These are phyloP conservation scores for Haplosporangium sp. DNA, from an alignment of 371 early-diverging fungal genomes.

Conservation along the genomic window DNA sequence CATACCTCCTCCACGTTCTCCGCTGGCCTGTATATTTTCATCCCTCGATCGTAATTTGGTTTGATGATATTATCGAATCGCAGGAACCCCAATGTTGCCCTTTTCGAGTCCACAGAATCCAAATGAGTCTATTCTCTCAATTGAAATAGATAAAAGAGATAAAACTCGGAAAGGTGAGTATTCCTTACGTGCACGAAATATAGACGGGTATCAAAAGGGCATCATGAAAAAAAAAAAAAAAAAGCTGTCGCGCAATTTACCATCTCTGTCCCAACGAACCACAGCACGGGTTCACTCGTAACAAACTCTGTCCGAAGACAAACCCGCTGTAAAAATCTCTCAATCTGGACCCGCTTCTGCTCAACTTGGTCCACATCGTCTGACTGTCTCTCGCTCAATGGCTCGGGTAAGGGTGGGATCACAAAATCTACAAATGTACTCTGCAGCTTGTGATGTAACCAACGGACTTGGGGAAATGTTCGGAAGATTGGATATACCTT, in stretches of 20 bases:
- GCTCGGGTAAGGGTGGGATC: constrained; percentile 68
- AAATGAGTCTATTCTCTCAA: constrained; percentile 38
- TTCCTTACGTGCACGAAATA: too few species aligned
- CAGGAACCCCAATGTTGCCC: constrained; percentile 59
- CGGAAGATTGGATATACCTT: constrained; percentile 59
- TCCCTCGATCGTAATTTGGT: constrained; percentile 63
- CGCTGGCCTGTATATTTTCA: constrained; percentile 64
- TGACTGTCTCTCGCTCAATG: constrained; percentile 57
- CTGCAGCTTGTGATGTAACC: constrained; percentile 64
- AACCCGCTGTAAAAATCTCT: constrained; percentile 63
- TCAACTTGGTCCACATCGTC: constrained; percentile 75
- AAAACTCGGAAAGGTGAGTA: too few species aligned
- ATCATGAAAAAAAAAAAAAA: background rate
- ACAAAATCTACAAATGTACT: constrained; percentile 57
- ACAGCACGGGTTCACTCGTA: constrained; percentile 58
- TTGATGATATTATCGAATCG: constrained; percentile 64
- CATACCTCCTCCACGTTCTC: constrained; percentile 67
- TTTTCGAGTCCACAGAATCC: constrained; percentile 53
- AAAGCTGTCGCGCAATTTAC: constrained; percentile 51
- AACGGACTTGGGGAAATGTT: constrained; percentile 69
- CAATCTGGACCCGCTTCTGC: constrained; percentile 66
- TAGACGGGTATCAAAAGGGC: too few species aligned
- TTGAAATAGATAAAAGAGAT: too few species aligned
- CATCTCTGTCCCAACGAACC: constrained; percentile 72
- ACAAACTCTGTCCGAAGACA: constrained; percentile 57